A percentile compares a stretch with the other conserved stretches of the same genome.
Evolutionary conservation across 768 basidiomycete species (phyloP).

Genomic region (Auricularia sp.): DNA sequence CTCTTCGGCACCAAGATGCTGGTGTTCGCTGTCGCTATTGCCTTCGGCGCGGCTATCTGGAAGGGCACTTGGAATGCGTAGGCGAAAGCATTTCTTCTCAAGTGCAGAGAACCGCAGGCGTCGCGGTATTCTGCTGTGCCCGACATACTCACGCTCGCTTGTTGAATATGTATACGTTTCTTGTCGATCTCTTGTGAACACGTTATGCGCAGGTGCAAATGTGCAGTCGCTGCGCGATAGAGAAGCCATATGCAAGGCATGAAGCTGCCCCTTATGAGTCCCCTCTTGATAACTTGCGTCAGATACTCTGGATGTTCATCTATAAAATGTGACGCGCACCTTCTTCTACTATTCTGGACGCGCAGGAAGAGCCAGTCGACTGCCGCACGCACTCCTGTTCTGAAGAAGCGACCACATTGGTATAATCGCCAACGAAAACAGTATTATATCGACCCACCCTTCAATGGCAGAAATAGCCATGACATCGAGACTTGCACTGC

Average conservation of each 20-base stretch:
- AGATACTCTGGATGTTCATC: neutral
- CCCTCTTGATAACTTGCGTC: too few relatives aligned
- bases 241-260: too few relatives aligned
- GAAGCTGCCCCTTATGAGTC: too few relatives aligned
- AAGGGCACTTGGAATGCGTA: constrained; percentile 32
- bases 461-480: constrained; percentile 86
- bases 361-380: constrained; percentile 93
- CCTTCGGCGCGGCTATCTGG: neutral
- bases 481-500: constrained; percentile 72
- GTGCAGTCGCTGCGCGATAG: too few relatives aligned
- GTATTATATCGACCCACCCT: constrained; percentile 49
- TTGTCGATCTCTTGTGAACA: too few relatives aligned
- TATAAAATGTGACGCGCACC: constrained; percentile 21
- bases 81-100: too few relatives aligned
- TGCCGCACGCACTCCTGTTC: constrained; percentile 80
- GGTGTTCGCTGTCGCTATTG: neutral
- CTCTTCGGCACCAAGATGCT: neutral
- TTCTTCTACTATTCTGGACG: constrained; percentile 74
- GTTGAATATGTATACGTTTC: too few relatives aligned
- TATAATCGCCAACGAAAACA: neutral
- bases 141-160: too few relatives aligned
- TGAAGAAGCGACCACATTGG: constrained; percentile 19
- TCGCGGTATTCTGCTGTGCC: too few relatives aligned
- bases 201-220: too few relatives aligned
- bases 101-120: too few relatives aligned